Evolutionary conservation across 306 rosid species (phyloP).

Genomic region (Vicia faba): DNA sequence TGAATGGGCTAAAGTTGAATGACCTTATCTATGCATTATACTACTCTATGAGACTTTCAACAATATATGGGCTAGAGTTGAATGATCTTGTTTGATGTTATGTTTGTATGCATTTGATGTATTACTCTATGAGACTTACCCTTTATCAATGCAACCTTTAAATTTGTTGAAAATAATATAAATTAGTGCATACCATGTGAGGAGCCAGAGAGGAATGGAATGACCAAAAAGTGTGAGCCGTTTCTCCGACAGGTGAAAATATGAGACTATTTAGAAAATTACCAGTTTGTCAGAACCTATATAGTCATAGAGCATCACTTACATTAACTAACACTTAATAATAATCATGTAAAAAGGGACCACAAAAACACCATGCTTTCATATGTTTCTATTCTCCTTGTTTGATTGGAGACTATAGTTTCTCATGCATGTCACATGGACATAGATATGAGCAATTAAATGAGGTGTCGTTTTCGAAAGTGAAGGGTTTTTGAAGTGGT

Average conservation of each 20-base stretch:
- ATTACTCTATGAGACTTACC: background rate
- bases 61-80: background rate
- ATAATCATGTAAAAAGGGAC: conserved; percentile 44
- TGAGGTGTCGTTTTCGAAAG: conserved; percentile 43
- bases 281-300: conserved; percentile 27
- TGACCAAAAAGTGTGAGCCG: conserved; percentile 32
- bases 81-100: background rate
- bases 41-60: too few relatives aligned
- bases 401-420: conserved; percentile 35
- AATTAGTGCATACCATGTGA: background rate
- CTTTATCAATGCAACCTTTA: background rate
- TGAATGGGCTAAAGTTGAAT: background rate
- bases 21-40: background rate
- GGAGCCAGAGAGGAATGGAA: background rate
- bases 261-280: conserved; percentile 32
- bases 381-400: conserved; percentile 49
- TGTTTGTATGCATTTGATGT: conserved; percentile 11
- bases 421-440: conserved; percentile 31
- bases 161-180: background rate
- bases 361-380: conserved; percentile 41
- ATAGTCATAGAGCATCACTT: background rate
- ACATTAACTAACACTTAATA: background rate
- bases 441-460: conserved; percentile 26
- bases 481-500: conserved; percentile 42
- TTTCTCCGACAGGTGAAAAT: conserved; percentile 36